Evolutionary conservation across 1,139 yeast species (phyloP).

Genomic region (Saccharomyces hybrid): DNA sequence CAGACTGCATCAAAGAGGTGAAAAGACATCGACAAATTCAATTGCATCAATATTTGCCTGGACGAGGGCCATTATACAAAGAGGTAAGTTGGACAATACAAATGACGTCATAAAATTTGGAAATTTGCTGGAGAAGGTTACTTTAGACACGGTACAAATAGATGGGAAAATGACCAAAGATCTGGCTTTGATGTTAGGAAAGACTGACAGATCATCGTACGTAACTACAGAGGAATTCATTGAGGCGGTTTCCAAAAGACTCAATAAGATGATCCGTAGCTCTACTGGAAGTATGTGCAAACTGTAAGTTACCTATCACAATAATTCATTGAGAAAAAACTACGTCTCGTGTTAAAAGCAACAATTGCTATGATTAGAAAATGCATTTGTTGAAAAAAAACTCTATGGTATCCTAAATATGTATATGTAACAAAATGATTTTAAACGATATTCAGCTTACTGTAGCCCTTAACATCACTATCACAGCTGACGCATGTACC

Average conservation of each 20-base stretch:
- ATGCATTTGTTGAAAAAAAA: not conserved
- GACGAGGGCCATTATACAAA: conserved; percentile 83
- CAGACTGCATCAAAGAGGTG: conserved; percentile 88
- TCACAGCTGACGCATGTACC: conserved; percentile 84
- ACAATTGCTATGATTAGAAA: not conserved
- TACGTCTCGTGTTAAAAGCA: not conserved
- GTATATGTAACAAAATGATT: not conserved
- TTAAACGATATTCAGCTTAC: conserved; percentile 33
- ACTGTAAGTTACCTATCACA: not conserved
- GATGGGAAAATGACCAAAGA: conserved; percentile 94
- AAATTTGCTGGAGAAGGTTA: conserved; percentile 66
- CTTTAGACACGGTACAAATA: conserved; percentile 71
- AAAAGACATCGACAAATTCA: conserved; percentile 94
- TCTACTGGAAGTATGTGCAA: not conserved
- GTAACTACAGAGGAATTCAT: conserved; percentile 87
- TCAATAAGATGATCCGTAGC: conserved; percentile 24
- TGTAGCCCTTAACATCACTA: conserved; percentile 54
- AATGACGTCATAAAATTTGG: conserved; percentile 78
- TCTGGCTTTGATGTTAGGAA: conserved; percentile 78
- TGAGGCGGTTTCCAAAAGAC: conserved; percentile 60
- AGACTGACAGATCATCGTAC: conserved; percentile 66
- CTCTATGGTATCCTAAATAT: not conserved
- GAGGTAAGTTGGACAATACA: conserved; percentile 79
- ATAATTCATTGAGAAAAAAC: not conserved
- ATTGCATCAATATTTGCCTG: conserved; percentile 94